Evolutionary conservation across 371 early-diverging fungal genomes (phyloP), one percentile per base, ranked within the genome.

Genomic region (Mortierella sp.): DNA sequence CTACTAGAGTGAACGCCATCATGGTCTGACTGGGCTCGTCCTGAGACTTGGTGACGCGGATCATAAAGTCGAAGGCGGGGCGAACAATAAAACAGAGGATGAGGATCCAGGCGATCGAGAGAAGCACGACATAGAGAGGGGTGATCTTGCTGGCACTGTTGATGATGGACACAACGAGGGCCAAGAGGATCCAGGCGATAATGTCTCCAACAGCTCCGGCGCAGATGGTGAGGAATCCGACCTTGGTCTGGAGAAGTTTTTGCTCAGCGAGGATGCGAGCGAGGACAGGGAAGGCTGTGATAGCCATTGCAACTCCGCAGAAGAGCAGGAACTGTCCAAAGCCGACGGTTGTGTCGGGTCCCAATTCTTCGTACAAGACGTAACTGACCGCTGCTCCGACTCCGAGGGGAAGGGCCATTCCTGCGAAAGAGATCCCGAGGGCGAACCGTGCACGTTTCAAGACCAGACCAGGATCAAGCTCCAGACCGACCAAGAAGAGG

Each of bases 181-280:
- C 97, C 74, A 99, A 91, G 76, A 94, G 88, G 44, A 92, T 89
- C 98, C 99, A 98, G 55, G 98, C 96, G 48, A 94, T 90, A 65
- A 94, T 94, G 78, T 99, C 99, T 87, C 97, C 97, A n/a, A 96
- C 91, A 27, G 97, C 93, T 4, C 97, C 98, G n/a, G 97, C 95
- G 35, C 97, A 93, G 88, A 98, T 93, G 6, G 97, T 93, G 49
- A 95, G 89, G 27, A 92, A 91, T 8, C 98, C 99, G 2, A 97
- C 96, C 35, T 88, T 87, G 29, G 98, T 97, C 27, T 92, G 88
- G 51, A 98, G 83, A 70, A 98, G 86, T 75, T 96, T 95, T 41
- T 95, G 91, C 82, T 98, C 98, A 0, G 96, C 95, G 70, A 98
- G 89, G 65, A 98, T 97, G 75, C 99, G 95, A 0, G 97, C 99